These are phyloP conservation scores for Coemansia sp. DNA, from an alignment of 192 early-diverging fungal genomes.

Conservation along the genomic window DNA sequence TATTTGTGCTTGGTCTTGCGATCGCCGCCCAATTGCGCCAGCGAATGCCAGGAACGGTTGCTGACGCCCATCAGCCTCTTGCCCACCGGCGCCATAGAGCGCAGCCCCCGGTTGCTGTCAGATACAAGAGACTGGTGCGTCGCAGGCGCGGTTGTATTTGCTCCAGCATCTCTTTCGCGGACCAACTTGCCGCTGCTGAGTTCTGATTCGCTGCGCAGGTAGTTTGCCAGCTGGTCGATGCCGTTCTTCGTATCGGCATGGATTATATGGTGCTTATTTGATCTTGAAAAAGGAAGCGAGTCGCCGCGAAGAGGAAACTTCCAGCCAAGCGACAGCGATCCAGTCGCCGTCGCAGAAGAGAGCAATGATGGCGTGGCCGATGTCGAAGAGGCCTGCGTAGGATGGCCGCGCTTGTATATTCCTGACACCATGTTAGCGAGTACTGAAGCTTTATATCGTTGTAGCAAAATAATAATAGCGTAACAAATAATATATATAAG, in stretches of 20 bases:
- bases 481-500: too few relatives aligned
- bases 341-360: slow-evolving; percentile 4
- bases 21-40: slow-evolving; percentile 10
- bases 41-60: slow-evolving; percentile 13
- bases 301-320: slow-evolving; percentile 36
- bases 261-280: slow-evolving; percentile 35
- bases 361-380: slow-evolving; percentile 5
- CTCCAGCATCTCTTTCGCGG: background rate
- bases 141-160: background rate
- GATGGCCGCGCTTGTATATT: slow-evolving; percentile 15
- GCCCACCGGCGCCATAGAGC: background rate
- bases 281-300: slow-evolving; percentile 19
- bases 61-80: background rate
- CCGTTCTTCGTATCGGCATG: slow-evolving; percentile 30
- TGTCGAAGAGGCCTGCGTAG: slow-evolving; percentile 11
- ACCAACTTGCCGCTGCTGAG: slow-evolving; percentile 6
- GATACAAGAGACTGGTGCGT: slow-evolving; percentile 1
- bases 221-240: slow-evolving; percentile 36
- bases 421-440: slow-evolving; percentile 25
- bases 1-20: background rate
- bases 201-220: slow-evolving; percentile 31
- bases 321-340: slow-evolving; percentile 18
- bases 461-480: too few relatives aligned
- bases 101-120: background rate
- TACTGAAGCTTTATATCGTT: too few relatives aligned